Base-by-base conservation (phyloP, 805 yeast genomes). In the Starmerella etchellsii region DNA sequence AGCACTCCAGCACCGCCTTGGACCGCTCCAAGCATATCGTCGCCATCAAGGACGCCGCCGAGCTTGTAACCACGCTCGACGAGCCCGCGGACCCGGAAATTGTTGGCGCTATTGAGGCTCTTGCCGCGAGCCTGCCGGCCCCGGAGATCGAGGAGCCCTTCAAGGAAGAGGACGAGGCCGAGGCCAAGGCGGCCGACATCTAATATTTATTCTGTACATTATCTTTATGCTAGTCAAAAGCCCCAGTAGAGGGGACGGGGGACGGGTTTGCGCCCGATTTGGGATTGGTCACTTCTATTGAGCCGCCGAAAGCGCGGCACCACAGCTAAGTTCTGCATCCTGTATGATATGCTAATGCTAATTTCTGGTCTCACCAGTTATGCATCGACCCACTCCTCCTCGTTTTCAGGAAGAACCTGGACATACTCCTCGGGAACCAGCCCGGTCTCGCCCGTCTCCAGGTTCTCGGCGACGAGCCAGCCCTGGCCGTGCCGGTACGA, bases 401-500 rank as follows among this genome's bases (percentile, higher is more conserved):
- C 48, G 37, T 47, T 55, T 18, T 44, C 53, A 7, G 58, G 59
- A 14, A 56, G 48, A 34, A 70, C 56, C 39, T 81, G 79, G 24
- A 91, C 95, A 54, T 87, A 91, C 53, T 82, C 95, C 54, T 87
- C 94, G 1, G 98, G 98, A 5, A 91, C 94, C 38, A 91, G 70
- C 2, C 98, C 98, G 11, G 93, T 81, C 47, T 77, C 80, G 1
- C 83, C 84, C 2, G 80, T 69, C 22, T 55, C 67, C 1, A 82
- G 78, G 54, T 84, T 85, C 44, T 69, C 69, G 0, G 96, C 97
- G 38, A 91, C 96, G 3, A 91, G 69, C 99, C 98, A 91, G 7
- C 99, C 99, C 58, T 88, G 96, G 21, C 97, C 97, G 58, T 88
- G 95, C 42, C 93, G 74, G 59, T 87, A 88, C 44, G 79, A 75